Conservation (phyloP, 83 land plant species). For the Diphasiastrum complanatum region DNA sequence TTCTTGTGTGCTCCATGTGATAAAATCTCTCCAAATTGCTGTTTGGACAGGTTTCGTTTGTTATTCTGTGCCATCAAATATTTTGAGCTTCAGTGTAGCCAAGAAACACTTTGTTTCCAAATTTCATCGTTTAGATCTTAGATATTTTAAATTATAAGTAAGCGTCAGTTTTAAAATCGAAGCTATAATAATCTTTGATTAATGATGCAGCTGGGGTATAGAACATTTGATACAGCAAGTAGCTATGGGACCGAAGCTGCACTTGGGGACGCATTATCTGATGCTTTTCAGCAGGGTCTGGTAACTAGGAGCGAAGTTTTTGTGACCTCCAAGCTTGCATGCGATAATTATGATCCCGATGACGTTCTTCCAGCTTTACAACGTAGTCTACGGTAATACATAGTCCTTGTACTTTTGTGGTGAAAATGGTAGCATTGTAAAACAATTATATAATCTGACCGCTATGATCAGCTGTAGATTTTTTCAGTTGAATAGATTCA, state of each 20-base stretch:
- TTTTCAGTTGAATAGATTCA: neutral
- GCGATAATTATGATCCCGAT: constrained; percentile 1
- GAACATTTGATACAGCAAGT: constrained; percentile 31
- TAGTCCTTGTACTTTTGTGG: neutral
- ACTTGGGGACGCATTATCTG: constrained; percentile 18
- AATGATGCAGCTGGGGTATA: constrained; percentile 19
- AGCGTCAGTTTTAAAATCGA: too few species aligned
- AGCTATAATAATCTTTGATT: too few species aligned
- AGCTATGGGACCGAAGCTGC: constrained; percentile 18
- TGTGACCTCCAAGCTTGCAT: constrained; percentile 24
- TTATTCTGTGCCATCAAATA: too few species aligned
- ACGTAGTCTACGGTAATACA: constrained; percentile 23
- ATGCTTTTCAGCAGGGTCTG: constrained; percentile 20
- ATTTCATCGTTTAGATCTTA: too few species aligned
- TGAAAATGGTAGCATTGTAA: too few species aligned
- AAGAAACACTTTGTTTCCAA: too few species aligned
- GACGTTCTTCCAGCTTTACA: constrained; percentile 21
- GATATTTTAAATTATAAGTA: too few species aligned
- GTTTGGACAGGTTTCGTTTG: too few species aligned
- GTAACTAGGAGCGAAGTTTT: constrained; percentile 23
- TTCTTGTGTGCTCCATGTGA: too few species aligned
- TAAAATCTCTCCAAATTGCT: too few species aligned
- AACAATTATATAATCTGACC: too few species aligned
- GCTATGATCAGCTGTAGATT: neutral
- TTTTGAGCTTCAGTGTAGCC: too few species aligned